phyloP scores from a whole-genome alignment of 257 asterid species.

The Nicotiana paniculata region DNA sequence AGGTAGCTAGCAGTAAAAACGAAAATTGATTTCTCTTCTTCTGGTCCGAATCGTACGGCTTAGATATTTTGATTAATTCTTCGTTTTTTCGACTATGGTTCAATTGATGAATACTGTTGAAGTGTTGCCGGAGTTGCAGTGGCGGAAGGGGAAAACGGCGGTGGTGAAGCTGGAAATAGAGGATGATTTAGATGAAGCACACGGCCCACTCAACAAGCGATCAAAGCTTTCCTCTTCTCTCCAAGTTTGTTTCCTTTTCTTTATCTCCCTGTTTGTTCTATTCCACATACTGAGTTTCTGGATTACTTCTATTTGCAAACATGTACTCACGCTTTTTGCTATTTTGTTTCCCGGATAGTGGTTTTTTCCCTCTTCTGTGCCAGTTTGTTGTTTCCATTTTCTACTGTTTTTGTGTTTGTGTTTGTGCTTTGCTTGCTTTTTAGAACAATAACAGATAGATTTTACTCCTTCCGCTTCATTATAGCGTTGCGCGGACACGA shows the following conservation, averaged over 20 bases:
- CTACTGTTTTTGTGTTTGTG: not conserved
- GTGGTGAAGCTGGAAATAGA: constrained; percentile 37
- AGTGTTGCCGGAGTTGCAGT: constrained; percentile 12
- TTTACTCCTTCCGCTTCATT: not conserved
- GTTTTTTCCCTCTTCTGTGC: not conserved
- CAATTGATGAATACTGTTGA: constrained; percentile 29
- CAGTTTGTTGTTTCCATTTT: not conserved
- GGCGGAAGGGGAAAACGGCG: constrained; percentile 26
- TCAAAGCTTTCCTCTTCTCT: constrained; percentile 25
- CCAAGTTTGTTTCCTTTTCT: constrained; percentile 6
- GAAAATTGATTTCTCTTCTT: constrained; percentile 8
- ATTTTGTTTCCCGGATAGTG: not conserved
- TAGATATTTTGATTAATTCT: not conserved
- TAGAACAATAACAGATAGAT: not conserved
- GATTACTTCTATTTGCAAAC: no score
- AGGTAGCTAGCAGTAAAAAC: not conserved
- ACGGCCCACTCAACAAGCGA: constrained; percentile 37
- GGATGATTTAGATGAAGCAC: constrained; percentile 40
- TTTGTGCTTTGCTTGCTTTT: not conserved
- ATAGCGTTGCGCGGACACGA: not conserved
- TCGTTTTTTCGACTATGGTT: constrained; percentile 23
- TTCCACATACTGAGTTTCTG: no score
- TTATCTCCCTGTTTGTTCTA: not conserved
- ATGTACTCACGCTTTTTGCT: no score
- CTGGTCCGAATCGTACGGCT: constrained; percentile 6